Base-by-base conservation (phyloP, 805 yeast species). In the Tetrapisispora namnaoensis region DNA sequence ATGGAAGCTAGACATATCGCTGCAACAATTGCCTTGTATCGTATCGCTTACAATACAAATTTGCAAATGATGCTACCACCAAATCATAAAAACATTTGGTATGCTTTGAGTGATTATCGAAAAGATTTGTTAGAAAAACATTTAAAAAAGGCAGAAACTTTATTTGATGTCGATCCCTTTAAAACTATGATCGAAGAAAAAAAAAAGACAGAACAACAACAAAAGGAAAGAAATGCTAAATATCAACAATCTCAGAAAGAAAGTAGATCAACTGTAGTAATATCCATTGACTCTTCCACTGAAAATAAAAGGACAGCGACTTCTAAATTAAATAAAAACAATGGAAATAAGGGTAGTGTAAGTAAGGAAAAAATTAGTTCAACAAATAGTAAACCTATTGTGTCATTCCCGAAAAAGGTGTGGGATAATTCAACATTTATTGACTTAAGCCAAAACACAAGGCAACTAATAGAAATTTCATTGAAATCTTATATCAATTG, bases 1-100 rank as follows among this genome's bases (percentile, higher is more conserved):
- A 71, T 87, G 32, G 97, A 90, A 57, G 96, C 98, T 1, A 75
- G 96, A 43, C 95, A 90, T 62, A 75, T 77, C 58, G 89, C 91
- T 0, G 97, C 99, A 0, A 89, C 97, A 0, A 86, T 83, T 55
- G 93, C 91, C 0, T 65, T 91, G 52, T 90, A 80, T 62, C 71
- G 95, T 35, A 74, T 91, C 18, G 82, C 90, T 36, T 86, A 80
- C 51, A 82, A 82, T 55, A 89, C 89, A 57, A 89, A 87, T 61
- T 63, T 91, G 66, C 86, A 86, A 51, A 82, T 90, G 90, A 83
- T 88, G 58, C 72, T 91, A 14, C 98, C 98, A 0, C 78, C 82
- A 3, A 80, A 83, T 32, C 95, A 87, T 62, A 80, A 87, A 53
- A 77, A 77, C 44, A 70, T 86, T 27, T 91, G 98, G 98, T 65